Base-by-base conservation (phyloP, 108 stramenopile genomes). In the Aurantiochytrium sp. region DNA sequence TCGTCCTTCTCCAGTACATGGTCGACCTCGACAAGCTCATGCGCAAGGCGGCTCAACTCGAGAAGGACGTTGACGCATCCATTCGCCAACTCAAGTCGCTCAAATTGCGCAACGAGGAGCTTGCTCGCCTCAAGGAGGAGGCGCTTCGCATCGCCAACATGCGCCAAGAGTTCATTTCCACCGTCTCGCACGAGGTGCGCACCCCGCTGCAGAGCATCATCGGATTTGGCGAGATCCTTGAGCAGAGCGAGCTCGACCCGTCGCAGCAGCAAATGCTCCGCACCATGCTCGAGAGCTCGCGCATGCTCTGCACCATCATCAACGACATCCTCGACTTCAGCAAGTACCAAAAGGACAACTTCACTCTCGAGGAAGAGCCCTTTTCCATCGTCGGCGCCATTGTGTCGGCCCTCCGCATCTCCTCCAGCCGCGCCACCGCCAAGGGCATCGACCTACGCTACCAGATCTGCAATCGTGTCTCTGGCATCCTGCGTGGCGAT, bases 161-260 rank as follows among this genome's bases (percentile, higher is more conserved):
- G 73, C 1, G 73, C 10, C 73, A 81, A 4, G 73, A 81, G 45
- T 81, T 81, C 73, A 81, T 81, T 12, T 41, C 73, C 27, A 81
- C 42, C 24, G 73, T 81, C n/a, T 81, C 73, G 8, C 73, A 81
- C 45, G 73, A 81, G 4, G 45, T 81, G 10, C 39, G 73, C 12
- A 81, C 73, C 45, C 73, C 73, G 10, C 73, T 81, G 21, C 73
- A 81, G 73, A 48, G 42, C 39, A 81, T 81, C 30, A 81, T 81
- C 1, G 73, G 73, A 6, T 48, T 81, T 81, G 73, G 73, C 45
- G 73, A 81, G 2, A 81, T 81, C 45, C 73, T 81, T 42, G 39
- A 41, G 39, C 39, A 81, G 24, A 48, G 42, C 73, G 45, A 81
- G 24, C 73, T 81, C 42, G 73, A 81, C 2, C 39, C 39, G 12